Evolutionary conservation across 1,139 yeast species (phyloP).

Genomic region (Torulaspora globosa): DNA sequence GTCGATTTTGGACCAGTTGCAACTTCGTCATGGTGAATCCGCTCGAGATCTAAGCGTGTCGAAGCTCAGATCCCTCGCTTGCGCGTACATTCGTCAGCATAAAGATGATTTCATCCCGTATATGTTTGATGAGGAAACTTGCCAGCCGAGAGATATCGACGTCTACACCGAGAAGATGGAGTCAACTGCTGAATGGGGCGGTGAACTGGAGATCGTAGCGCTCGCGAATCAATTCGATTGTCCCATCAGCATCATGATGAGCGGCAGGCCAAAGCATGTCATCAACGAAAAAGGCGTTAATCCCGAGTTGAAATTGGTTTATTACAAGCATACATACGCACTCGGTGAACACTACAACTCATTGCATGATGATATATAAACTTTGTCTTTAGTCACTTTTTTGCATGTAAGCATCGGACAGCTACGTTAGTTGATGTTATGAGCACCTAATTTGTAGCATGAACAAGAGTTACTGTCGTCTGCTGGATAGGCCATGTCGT

Average conservation of each 20-base stretch:
- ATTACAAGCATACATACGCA: slow-evolving; percentile 80
- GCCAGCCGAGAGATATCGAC: slow-evolving; percentile 57
- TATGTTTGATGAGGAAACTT: slow-evolving; percentile 70
- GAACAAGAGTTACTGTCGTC: neutral
- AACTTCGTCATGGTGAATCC: slow-evolving; percentile 44
- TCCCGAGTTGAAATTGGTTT: slow-evolving; percentile 65
- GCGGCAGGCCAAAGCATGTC: slow-evolving; percentile 60
- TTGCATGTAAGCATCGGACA: slow-evolving; percentile 1
- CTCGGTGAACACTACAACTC: slow-evolving; percentile 96
- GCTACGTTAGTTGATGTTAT: neutral
- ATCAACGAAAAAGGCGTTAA: slow-evolving; percentile 52
- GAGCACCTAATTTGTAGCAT: neutral
- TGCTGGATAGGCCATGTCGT: slow-evolving; percentile 2
- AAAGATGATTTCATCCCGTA: slow-evolving; percentile 76
- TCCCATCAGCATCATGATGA: slow-evolving; percentile 70
- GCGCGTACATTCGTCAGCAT: slow-evolving; percentile 57
- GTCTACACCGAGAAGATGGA: slow-evolving; percentile 68
- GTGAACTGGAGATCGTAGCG: slow-evolving; percentile 87
- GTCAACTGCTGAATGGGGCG: slow-evolving; percentile 89
- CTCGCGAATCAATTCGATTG: slow-evolving; percentile 62
- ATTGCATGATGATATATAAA: slow-evolving; percentile 45
- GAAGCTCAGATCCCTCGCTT: slow-evolving; percentile 62
- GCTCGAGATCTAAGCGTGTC: slow-evolving; percentile 37
- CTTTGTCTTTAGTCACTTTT: neutral
- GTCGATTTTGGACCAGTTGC: slow-evolving; percentile 74